Evolutionary conservation across 192 early-diverging fungal species (phyloP), one percentile per base, ranked within the genome.

Genomic region (Coemansia sp.): DNA sequence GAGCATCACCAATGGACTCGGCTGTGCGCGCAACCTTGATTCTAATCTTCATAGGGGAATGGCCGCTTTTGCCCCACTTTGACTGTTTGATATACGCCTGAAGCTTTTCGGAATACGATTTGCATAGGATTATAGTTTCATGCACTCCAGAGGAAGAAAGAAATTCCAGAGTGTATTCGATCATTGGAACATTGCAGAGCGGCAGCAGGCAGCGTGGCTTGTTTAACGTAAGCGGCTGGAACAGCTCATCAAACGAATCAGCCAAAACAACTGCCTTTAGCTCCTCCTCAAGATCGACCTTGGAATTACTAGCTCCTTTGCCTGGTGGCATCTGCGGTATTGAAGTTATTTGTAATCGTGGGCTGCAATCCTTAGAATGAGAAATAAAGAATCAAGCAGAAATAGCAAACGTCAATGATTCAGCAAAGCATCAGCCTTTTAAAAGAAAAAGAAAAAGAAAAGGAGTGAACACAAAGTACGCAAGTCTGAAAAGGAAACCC

Each of bases 101-200:
- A 69, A 99, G 92, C 49, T 87, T 76, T 9, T 97, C 91, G 9
- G 91, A 80, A 75, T 97, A 95, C 13, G 90, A 84, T 61, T 89
- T 88, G 81, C 94, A 94, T 47, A 97, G 84, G 60, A 99, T 71
- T 67, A 92, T 91, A 18, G 96, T 86, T 69, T 97, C 93, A 61
- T 92, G 83, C 2, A 98, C 93, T 37, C 92, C 92, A 8, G 93
- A 90, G 6, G 89, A 81, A 7, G 95, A 95, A 23, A 99, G 84
- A 57, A 94, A 87, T 75, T 99, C 98, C 47, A 99, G 86, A 0
- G 95, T 95, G 74, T 99, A 98, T 73, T 98, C 94, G 68, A 99
- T 92, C 67, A 99, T 81, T 0, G 98, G 98, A 32, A 96, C 92
- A 76, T 99, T 99, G 82, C 90, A 93, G 23, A 99, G 86, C 16